Evolutionary conservation across 176 grass and related monocot species (phyloP).

Genomic region (Avena sativa): DNA sequence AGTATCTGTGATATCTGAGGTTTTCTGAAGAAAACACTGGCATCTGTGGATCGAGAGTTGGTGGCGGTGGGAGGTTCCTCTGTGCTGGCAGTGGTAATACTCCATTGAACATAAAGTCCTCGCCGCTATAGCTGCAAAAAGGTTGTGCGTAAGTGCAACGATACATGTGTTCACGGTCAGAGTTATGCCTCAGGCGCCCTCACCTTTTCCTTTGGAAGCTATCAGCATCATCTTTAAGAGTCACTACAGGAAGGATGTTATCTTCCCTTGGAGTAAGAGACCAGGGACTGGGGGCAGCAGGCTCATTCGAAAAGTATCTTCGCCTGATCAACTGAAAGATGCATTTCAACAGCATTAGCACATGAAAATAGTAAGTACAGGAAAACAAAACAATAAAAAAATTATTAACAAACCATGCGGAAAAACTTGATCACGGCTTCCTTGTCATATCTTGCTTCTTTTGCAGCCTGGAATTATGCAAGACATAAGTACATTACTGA

Average conservation of each 20-base stretch:
- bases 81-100: constrained; percentile 70
- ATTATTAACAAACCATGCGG: constrained; percentile 66
- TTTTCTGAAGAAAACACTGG: constrained; percentile 54
- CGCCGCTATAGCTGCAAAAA: constrained; percentile 60
- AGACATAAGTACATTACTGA: background rate
- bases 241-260: constrained; percentile 52
- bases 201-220: constrained; percentile 75
- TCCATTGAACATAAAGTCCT: constrained; percentile 62
- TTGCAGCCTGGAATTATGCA: constrained; percentile 59
- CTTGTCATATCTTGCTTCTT: constrained; percentile 89
- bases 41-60: constrained; percentile 68
- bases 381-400: constrained; percentile 32
- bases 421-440: constrained; percentile 96
- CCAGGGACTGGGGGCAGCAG: constrained; percentile 72
- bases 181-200: constrained; percentile 22
- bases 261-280: constrained; percentile 62
- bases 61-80: constrained; percentile 65
- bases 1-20: constrained; percentile 74
- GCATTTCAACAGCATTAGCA: constrained; percentile 22
- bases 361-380: constrained; percentile 4
- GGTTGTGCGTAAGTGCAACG: background rate
- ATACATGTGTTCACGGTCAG: background rate
- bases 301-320: constrained; percentile 92
- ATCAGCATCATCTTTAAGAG: constrained; percentile 58
- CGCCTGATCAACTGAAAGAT: constrained; percentile 89